Evolutionary conservation across 2,329 filamentous ascomycete genomes (phyloP), one percentile per base, ranked within the genome.

Genomic region (Colletotrichum navitas): DNA sequence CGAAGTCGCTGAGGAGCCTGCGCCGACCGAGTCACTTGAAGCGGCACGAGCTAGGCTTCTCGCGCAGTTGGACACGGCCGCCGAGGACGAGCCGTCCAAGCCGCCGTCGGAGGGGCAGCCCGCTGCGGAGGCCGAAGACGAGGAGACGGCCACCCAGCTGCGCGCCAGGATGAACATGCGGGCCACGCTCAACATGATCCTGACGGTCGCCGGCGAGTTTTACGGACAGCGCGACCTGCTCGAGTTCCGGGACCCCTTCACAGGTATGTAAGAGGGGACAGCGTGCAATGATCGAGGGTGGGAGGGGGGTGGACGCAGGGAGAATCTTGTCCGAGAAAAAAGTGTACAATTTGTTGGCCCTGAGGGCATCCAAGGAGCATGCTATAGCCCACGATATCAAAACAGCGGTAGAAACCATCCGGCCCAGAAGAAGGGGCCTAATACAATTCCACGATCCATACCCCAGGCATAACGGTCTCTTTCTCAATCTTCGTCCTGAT

Each of bases 201-300:
- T 98, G 75, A 96, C 93, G 0, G 87, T 98, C 45, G 91, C 93
- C 59, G 95, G 94, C 76, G 94, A 97, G 81, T 90, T 93, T 75
- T 98, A 95, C 81, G 94, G 95, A 1, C 95, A 98, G 82, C 87
- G 92, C 74, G 95, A 98, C 80, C 82, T 98, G 73, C 86, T 98
- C 60, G 90, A 93, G 76, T 93, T 91, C 73, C 88, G 94, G 69
- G 88, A 92, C 73, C 88, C 88, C 5, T 90, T 90, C 76, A 82
- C 85, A 29, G 82, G 83, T 43, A 78, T 85, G 75, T 84, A 81
- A 79, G 3, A 12, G 16, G 0, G 29, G 18, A 29, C 14, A 10
- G 26, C 24, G 10, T 2, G 26, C 12, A 39, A 8, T 45, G 56
- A 21, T 18, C 2, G 5, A 21, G 21, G n/a, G 43, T 45, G 11